Percentiles rank a stretch among this genome's conserved stretches.
These are phyloP conservation scores for Aspergillus viridinutans DNA, from an alignment of 2,329 filamentous ascomycete species.

Conservation along the genomic window DNA sequence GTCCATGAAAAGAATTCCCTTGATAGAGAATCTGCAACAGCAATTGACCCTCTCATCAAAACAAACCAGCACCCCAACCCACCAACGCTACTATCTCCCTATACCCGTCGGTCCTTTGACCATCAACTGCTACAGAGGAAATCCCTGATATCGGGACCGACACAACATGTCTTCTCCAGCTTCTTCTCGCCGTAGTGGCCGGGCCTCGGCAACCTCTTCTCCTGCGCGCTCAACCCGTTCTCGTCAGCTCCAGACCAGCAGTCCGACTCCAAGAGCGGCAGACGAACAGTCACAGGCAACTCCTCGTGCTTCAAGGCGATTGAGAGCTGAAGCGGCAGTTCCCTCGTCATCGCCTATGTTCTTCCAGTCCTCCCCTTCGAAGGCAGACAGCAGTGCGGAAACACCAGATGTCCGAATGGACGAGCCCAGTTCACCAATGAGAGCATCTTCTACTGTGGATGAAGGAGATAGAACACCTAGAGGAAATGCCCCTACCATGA, in stretches of 20 bases:
- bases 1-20: slow-evolving; percentile 8
- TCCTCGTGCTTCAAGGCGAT: slow-evolving; percentile 43
- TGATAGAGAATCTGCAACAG: slow-evolving; percentile 7
- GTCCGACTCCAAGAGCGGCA: slow-evolving; percentile 23
- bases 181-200: slow-evolving; percentile 38
- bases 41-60: slow-evolving; percentile 22
- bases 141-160: slow-evolving; percentile 6
- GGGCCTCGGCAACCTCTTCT: slow-evolving; percentile 38
- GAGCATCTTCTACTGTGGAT: slow-evolving; percentile 36
- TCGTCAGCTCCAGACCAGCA: slow-evolving; percentile 30
- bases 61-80: slow-evolving; percentile 13
- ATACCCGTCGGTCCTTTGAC: slow-evolving; percentile 5
- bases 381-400: slow-evolving; percentile 39
- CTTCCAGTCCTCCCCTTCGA: slow-evolving; percentile 60
- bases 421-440: slow-evolving; percentile 47
- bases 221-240: slow-evolving; percentile 31
- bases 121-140: neutral
- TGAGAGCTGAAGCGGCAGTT: slow-evolving; percentile 36
- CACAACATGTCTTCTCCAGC: slow-evolving; percentile 42
- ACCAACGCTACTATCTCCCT: slow-evolving; percentile 3
- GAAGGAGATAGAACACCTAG: slow-evolving; percentile 43
- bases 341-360: slow-evolving; percentile 77
- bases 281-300: slow-evolving; percentile 35
- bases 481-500: slow-evolving; percentile 31
- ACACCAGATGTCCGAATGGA: slow-evolving; percentile 39